Evolutionary conservation across 352 stramenopile genomes (phyloP), one percentile per base, ranked within the genome.

Genomic region (Aphanomyces stellatus): DNA sequence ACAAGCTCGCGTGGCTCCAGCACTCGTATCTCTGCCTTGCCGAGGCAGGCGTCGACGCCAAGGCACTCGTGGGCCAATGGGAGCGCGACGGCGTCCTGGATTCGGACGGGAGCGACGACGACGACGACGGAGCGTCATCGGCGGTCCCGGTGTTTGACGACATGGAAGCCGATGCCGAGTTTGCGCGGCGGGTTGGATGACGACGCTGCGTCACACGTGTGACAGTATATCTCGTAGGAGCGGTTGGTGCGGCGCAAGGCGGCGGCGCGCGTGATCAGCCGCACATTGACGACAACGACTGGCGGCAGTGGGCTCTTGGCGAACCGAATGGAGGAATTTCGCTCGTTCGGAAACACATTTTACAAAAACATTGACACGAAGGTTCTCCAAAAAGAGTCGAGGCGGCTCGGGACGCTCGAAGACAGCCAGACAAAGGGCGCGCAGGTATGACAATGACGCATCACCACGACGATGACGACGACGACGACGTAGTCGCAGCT

Each of bases 311-410:
- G 37, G 8, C 35, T 51, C 24, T 43, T 43, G 22, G 22, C 19
- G 11, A 13, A 37, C 13, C 55, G 35, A 25, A 31, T 64, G 34
- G 55, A 64, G 24, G 55, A 64, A 28, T 64, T 64, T 37, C 55
- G 55, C 7, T 27, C 31, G 19, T 64, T 64, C 34, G 55, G 55
- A 19, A 64, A 64, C 55, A 64, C 31, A n/a, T 64, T 64, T 49
- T 64, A 64, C 55, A 64, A 64, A 28, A 10, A 64, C 40, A 64
- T 64, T 51, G 55, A 64, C 55, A 64, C 35, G 33, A 31, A 11
- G 7, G 24, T 49, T n/a, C 31, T 64, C 35, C 19, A 51, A 34
- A 33, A 13, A 10, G 13, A 62, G 35, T 27, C 31, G n/a, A 24
- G 6, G 6, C 33, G 25, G 22, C 11, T 46, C 11, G 4, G 15